phyloP scores from a whole-genome alignment of 345 rosid genomes.

The Nasturtium officinale region DNA sequence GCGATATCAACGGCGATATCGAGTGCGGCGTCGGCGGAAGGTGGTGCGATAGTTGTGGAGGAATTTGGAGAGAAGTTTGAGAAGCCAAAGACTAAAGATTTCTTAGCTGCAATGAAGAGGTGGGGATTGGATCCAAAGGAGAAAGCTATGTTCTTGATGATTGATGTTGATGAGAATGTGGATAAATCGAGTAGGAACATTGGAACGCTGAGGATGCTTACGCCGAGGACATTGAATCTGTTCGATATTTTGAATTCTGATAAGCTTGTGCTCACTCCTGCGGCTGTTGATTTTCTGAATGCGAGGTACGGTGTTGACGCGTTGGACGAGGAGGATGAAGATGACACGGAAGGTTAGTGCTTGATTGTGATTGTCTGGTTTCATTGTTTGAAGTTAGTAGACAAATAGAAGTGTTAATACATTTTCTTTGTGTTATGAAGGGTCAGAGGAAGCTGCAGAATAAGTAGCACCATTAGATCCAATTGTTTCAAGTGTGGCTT shows the following conservation, averaged over 20 bases:
- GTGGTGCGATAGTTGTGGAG: constrained; percentile 71
- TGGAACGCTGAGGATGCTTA: constrained; percentile 81
- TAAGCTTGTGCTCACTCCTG: constrained; percentile 78
- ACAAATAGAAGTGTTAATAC: too few relatives aligned
- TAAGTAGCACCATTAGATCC: background rate
- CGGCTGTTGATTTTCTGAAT: constrained; percentile 69
- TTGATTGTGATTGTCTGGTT: background rate
- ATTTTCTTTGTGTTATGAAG: constrained; percentile 15
- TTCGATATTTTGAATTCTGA: constrained; percentile 85
- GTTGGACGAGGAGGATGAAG: constrained; percentile 52
- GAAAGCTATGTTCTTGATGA: constrained; percentile 82
- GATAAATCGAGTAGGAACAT: constrained; percentile 74
- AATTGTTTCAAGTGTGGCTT: constrained; percentile 1
- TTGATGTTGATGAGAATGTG: constrained; percentile 67
- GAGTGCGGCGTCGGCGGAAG: constrained; percentile 66
- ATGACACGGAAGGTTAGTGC: constrained; percentile 55
- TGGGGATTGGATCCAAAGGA: constrained; percentile 92
- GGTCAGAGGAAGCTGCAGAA: constrained; percentile 34
- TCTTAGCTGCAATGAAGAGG: constrained; percentile 74
- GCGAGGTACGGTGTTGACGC: constrained; percentile 66
- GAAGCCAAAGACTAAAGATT: constrained; percentile 81
- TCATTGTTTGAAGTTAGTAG: constrained; percentile 1
- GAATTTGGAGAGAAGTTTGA: constrained; percentile 75
- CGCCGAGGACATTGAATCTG: constrained; percentile 88
- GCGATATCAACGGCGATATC: constrained; percentile 83